phyloP scores from a whole-genome alignment of 2,329 filamentous ascomycete genomes.

The Emmonsiellopsis sp. region DNA sequence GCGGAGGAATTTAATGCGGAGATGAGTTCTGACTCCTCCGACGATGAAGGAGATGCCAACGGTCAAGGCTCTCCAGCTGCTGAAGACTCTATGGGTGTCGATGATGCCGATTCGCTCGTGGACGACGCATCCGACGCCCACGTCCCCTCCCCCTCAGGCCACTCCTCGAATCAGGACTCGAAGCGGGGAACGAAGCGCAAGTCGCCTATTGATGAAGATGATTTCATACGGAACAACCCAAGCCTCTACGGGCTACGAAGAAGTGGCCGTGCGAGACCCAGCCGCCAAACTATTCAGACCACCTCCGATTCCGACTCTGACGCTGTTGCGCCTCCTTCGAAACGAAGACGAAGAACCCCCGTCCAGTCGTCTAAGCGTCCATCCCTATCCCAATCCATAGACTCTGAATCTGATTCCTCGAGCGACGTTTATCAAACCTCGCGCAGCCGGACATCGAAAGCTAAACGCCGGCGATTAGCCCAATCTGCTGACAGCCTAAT shows the following conservation, averaged over 20 bases:
- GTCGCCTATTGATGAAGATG: slow-evolving; percentile 64
- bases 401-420: slow-evolving; percentile 59
- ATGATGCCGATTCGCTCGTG: slow-evolving; percentile 65
- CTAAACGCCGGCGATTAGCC: slow-evolving; percentile 62
- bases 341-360: slow-evolving; percentile 41
- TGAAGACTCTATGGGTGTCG: slow-evolving; percentile 40
- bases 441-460: slow-evolving; percentile 62
- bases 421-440: slow-evolving; percentile 69
- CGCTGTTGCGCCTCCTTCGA: slow-evolving; percentile 43
- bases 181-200: slow-evolving; percentile 62
- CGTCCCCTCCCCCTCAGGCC: slow-evolving; percentile 47
- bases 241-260: slow-evolving; percentile 89
- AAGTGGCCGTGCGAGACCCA: slow-evolving; percentile 63
- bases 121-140: slow-evolving; percentile 47
- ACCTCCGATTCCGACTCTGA: slow-evolving; percentile 63
- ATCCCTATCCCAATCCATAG: slow-evolving; percentile 40
- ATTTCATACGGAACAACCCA: slow-evolving; percentile 82
- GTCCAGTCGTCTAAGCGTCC: slow-evolving; percentile 37
- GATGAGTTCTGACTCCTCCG: slow-evolving; percentile 38
- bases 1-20: slow-evolving; percentile 4
- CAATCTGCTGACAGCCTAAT: slow-evolving; percentile 56
- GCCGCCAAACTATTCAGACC: slow-evolving; percentile 55
- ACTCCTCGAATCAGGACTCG: slow-evolving; percentile 64
- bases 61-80: slow-evolving; percentile 51
- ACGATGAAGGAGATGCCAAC: slow-evolving; percentile 36